Evolutionary conservation across 2,329 filamentous ascomycete species (phyloP), one percentile per base, ranked within the genome.

Genomic region (Talaromyces sp.): DNA sequence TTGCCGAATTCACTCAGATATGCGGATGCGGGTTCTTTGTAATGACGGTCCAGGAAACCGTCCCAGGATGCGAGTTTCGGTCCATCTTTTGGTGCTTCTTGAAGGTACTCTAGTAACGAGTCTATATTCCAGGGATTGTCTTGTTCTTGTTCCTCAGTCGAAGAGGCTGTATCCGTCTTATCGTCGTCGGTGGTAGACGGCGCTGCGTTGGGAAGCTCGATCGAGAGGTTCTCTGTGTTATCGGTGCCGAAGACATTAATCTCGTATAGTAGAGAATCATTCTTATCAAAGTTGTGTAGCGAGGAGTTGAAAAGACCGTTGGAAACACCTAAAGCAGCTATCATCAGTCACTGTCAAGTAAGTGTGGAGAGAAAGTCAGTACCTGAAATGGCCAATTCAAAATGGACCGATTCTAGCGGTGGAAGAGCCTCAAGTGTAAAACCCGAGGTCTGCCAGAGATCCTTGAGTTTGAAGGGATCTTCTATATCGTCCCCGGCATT

Each of bases 1-100:
- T 76, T 72, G 1, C 76, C 77, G 17, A 78, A 77, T 70, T 82
- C 80, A 62, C 78, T 81, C 40, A 82, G 74, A 64, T 81, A 82
- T 47, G 73, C 75, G 31, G 78, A 79, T 31, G 68, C 62, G 4
- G 74, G 74, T 56, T 78, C 75, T 40, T 70, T 65, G 45, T 75
- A 74, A 11, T 67, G 64, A 58, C 68, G 71, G 27, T 78, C 66
- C 29, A 75, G 69, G 67, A 78, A 81, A 13, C 67, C 75, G 68
- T 82, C 80, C 80, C 80, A 82, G 38, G 77, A 79, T 43, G 69
- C 74, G 25, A 77, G 65, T 2, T 75, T 68, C 13, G 67, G 59
- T 11, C 67, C 61, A 45, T 68, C 58, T 56, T 34, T 29, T n/a
- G 61, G 61, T 36, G 45, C n/a, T 65, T 65, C 63, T 2, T 65